Evolutionary conservation across 306 rosid species (phyloP), one percentile per base, ranked within the genome.

Genomic region (Carpinus viminea): DNA sequence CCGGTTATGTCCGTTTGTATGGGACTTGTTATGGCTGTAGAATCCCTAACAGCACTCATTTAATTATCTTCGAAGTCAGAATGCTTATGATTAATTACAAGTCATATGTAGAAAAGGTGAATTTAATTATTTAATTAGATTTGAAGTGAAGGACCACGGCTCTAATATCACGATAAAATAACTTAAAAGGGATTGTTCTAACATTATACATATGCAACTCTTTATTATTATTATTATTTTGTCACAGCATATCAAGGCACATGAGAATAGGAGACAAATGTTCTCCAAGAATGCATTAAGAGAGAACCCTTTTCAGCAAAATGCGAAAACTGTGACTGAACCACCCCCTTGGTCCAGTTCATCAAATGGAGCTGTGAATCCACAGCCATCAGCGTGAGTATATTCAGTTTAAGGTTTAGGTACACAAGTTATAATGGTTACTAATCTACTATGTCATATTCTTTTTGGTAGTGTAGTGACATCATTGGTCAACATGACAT

Each of bases 281-380:
- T 95, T 92, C 82, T 92, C 97, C 62, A 87, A 90, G 83, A 90
- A 84, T 83, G 84, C 80, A 11, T 71, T 89, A 8, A 88, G 93
- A 83, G 93, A 90, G 74, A 88, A 83, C 76, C 92, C 95, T 79
- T 95, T 92, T 73, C 88, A 74, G 83, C 84, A 85, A 79, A 92
- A 79, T 69, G 82, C 89, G 36, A 92, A 91, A 82, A 77, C 87
- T 26, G 70, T 87, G 79, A 87, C 87, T 2, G 93, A 90, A 81
- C 93, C 98, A 2, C 95, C 89, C 66, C 98, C 98, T 62, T 95
- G 97, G 98, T 95, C 93, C 74, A 89, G 76, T 72, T 72, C 91
- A 6, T 68, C 76, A 34, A 89, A 82, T 79, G 85, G 85, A 79
- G 64, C 85, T 76, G 89, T 80, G 59, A 82, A 61, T 83, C 75